These are phyloP conservation scores for Citrus cavaleriei DNA, from an alignment of 345 rosid species.

Conservation along the genomic window DNA sequence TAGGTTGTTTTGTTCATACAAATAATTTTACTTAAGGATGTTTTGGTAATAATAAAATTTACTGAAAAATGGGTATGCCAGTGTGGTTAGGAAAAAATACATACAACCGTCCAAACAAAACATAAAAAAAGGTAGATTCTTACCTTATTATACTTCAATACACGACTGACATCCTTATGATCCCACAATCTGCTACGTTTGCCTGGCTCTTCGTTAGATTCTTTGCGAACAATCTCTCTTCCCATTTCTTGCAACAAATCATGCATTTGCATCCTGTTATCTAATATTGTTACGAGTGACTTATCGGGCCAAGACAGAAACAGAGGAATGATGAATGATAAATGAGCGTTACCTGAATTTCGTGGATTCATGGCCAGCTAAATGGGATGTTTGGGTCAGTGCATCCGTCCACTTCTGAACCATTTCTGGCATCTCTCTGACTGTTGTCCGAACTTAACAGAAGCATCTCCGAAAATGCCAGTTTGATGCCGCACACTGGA, in stretches of 20 bases:
- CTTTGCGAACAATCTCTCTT: background rate
- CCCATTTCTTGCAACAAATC: conserved; percentile 35
- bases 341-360: background rate
- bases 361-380: background rate
- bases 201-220: background rate
- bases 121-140: background rate
- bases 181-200: background rate
- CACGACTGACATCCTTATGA: too few species aligned
- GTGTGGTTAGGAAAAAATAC: too few species aligned
- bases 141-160: background rate
- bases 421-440: background rate
- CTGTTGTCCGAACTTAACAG: background rate
- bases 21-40: too few species aligned
- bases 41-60: too few species aligned
- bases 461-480: background rate
- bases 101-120: background rate
- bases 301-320: background rate
- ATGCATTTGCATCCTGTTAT: conserved; percentile 27
- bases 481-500: background rate
- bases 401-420: background rate
- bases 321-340: too few species aligned
- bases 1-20: too few species aligned
- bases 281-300: conserved; percentile 22
- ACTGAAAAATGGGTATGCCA: too few species aligned
- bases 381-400: background rate